These are phyloP conservation scores for Moesziomyces antarcticus DNA, from an alignment of 1,284 basidiomycete species.

Conservation along the genomic window DNA sequence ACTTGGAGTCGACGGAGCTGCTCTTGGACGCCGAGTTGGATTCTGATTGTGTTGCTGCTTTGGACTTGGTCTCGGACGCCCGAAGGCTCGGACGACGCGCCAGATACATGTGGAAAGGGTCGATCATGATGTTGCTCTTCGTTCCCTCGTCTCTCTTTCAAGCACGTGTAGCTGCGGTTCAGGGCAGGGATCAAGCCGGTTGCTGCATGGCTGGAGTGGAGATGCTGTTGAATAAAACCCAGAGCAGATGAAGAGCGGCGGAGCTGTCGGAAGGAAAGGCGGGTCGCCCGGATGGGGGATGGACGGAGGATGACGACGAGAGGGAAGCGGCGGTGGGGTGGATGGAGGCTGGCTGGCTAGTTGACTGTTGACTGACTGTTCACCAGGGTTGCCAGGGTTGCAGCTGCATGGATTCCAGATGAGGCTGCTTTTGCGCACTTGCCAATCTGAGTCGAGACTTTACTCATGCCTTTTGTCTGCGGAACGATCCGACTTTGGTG, in stretches of 20 bases:
- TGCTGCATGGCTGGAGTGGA: too few species aligned
- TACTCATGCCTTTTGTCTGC: too few species aligned
- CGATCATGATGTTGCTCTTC: conserved; percentile 21
- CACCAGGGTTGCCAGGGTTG: not conserved
- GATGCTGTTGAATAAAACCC: too few species aligned
- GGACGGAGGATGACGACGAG: too few species aligned
- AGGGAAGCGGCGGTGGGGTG: too few species aligned
- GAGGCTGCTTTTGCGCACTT: not conserved
- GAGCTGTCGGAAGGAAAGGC: too few species aligned
- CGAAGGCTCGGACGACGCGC: conserved; percentile 14
- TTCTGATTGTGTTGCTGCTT: not conserved
- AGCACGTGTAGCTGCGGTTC: not conserved
- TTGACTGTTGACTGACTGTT: too few species aligned
- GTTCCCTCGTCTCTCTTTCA: too few species aligned
- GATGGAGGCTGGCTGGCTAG: too few species aligned
- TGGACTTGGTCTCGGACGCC: conserved; percentile 8
- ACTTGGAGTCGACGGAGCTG: conserved; percentile 37
- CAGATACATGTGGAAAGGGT: conserved; percentile 41
- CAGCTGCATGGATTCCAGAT: conserved; percentile 1
- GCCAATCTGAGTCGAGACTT: not conserved
- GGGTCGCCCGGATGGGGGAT: too few species aligned
- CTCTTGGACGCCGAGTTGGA: conserved; percentile 8
- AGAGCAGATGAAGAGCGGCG: too few species aligned
- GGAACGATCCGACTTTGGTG: too few species aligned
- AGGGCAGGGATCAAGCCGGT: not conserved